Conservation (phyloP, 1,284 basidiomycete species). For the Ustilago bromivora region DNA sequence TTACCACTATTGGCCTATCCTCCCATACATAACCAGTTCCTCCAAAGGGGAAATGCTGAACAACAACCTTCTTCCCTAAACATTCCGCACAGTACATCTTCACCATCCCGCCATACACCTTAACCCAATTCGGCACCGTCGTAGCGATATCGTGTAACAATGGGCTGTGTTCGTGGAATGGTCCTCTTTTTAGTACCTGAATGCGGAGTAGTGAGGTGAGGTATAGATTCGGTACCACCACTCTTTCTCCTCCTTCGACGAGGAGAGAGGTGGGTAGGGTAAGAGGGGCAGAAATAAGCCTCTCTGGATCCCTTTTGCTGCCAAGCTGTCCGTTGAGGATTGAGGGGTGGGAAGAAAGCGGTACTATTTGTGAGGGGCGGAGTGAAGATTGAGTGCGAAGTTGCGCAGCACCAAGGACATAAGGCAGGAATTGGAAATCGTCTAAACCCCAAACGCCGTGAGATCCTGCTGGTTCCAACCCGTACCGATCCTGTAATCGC, state of each 20-base stretch:
- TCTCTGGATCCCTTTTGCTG: neutral
- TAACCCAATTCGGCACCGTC: constrained; percentile 86
- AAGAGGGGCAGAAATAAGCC: constrained; percentile 19
- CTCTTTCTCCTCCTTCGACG: neutral
- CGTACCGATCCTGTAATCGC: constrained; percentile 87
- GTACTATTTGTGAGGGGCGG: constrained; percentile 14
- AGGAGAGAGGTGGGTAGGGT: constrained; percentile 11
- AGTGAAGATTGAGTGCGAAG: constrained; percentile 72
- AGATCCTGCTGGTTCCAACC: constrained; percentile 93
- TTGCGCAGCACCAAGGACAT: constrained; percentile 92
- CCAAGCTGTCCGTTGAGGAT: constrained; percentile 23
- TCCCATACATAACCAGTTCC: constrained; percentile 55
- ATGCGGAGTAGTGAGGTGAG: constrained; percentile 76
- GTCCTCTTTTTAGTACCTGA: constrained; percentile 57
- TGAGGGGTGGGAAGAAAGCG: constrained; percentile 10
- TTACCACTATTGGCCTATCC: neutral
- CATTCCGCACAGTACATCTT: constrained; percentile 99
- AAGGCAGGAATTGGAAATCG: constrained; percentile 90
- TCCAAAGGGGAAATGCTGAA: constrained; percentile 92
- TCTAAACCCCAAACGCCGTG: constrained; percentile 98
- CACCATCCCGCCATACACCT: constrained; percentile 87
- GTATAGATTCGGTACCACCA: constrained; percentile 63
- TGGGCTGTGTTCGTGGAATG: constrained; percentile 72
- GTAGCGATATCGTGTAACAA: constrained; percentile 86
- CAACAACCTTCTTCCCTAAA: constrained; percentile 93